Percentiles rank a stretch among this genome's conserved stretches.
Conservation (phyloP, 2,329 filamentous ascomycete species). For the Clarireedia sp. region DNA sequence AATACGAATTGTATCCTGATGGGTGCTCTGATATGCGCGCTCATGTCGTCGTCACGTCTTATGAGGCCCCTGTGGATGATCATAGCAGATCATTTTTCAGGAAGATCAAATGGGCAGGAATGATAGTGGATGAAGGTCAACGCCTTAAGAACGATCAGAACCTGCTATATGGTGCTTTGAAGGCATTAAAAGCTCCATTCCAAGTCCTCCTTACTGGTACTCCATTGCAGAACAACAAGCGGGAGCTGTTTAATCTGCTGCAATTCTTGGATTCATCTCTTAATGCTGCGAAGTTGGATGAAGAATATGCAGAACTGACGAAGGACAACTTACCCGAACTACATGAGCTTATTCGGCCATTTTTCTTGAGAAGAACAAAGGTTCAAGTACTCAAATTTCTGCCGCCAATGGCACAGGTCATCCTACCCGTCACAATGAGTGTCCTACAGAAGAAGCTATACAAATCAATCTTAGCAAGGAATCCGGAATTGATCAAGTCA, state of each 20-base stretch:
- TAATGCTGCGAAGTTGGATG: slow-evolving; percentile 66
- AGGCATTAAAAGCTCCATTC: slow-evolving; percentile 69
- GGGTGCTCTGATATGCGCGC: slow-evolving; percentile 63
- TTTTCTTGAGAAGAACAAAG: slow-evolving; percentile 72
- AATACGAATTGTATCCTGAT: slow-evolving; percentile 77
- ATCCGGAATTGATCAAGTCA: slow-evolving; percentile 77
- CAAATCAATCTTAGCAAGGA: slow-evolving; percentile 87
- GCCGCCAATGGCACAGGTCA: slow-evolving; percentile 89
- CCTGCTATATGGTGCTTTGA: slow-evolving; percentile 68
- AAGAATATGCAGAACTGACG: slow-evolving; percentile 68
- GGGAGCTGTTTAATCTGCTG: slow-evolving; percentile 92
- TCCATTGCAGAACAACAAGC: slow-evolving; percentile 88
- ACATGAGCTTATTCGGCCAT: slow-evolving; percentile 72
- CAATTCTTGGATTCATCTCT: slow-evolving; percentile 76
- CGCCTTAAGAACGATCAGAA: slow-evolving; percentile 90
- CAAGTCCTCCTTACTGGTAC: slow-evolving; percentile 81
- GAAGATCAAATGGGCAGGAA: slow-evolving; percentile 70
- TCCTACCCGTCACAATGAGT: slow-evolving; percentile 92
- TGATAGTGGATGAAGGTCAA: slow-evolving; percentile 93
- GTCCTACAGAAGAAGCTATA: slow-evolving; percentile 88
- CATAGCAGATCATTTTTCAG: slow-evolving; percentile 58
- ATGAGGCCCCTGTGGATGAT: slow-evolving; percentile 76
- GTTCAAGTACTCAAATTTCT: slow-evolving; percentile 84
- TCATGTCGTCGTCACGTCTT: slow-evolving; percentile 91
- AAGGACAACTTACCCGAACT: slow-evolving; percentile 74